phyloP scores from a whole-genome alignment of 495 filamentous ascomycete genomes.

The Hypoxylon lenormandii region DNA sequence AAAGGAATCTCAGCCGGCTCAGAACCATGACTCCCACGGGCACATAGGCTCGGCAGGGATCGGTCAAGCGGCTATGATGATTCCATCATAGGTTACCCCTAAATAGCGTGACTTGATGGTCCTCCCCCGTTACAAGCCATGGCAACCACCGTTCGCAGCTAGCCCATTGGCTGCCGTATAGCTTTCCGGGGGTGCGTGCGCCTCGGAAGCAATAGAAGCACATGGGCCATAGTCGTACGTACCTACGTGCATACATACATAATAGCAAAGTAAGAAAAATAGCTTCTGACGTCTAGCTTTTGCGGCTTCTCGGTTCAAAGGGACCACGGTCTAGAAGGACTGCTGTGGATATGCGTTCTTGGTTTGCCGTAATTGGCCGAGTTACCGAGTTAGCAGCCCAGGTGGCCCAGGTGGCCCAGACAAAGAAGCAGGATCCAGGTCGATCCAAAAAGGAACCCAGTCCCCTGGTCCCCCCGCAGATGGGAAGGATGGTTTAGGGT shows the following conservation, averaged over 20 bases:
- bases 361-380: slow-evolving; percentile 49
- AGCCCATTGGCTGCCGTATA: slow-evolving; percentile 27
- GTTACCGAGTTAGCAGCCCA: slow-evolving; percentile 45
- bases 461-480: slow-evolving; percentile 45
- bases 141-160: slow-evolving; percentile 19
- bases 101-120: slow-evolving; percentile 14
- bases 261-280: too few species aligned
- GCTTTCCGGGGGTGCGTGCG: slow-evolving; percentile 14
- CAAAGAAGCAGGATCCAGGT: slow-evolving; percentile 26
- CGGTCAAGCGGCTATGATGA: slow-evolving; percentile 47
- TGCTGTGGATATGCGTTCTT: slow-evolving; percentile 16
- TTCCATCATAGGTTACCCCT: slow-evolving; percentile 28
- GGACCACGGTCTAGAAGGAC: slow-evolving; percentile 35
- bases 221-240: slow-evolving; percentile 3
- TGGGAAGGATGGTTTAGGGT: slow-evolving; percentile 17
- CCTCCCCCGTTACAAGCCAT: slow-evolving; percentile 3
- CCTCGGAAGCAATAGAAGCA: slow-evolving; percentile 41
- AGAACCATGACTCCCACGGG: slow-evolving; percentile 27
- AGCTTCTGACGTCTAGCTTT: slow-evolving; percentile 34
- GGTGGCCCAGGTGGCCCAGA: slow-evolving; percentile 17
- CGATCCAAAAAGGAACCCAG: slow-evolving; percentile 12
- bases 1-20: slow-evolving; percentile 16
- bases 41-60: slow-evolving; percentile 39
- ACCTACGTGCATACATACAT: too few species aligned
- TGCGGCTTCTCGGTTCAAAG: slow-evolving; percentile 48